Percentiles rank a stretch among this genome's conserved stretches.
phyloP scores from a whole-genome alignment of 2,329 filamentous ascomycete species.

The Aspergillus novoparasiticus region DNA sequence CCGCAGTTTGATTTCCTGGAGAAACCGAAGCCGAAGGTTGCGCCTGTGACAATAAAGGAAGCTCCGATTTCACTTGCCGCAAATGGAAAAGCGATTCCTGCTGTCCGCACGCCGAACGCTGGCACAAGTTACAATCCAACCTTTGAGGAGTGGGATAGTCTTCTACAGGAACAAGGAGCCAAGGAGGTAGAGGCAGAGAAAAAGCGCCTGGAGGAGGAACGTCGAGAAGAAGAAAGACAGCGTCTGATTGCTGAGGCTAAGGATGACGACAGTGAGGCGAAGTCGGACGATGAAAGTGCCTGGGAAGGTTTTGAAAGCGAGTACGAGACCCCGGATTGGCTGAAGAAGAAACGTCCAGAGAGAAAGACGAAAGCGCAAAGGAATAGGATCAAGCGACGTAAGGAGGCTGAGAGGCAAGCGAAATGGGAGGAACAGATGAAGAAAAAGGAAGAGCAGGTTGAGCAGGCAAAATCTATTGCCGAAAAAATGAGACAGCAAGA shows the following conservation, averaged over 20 bases:
- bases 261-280: conserved; percentile 72
- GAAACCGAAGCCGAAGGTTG: conserved; percentile 65
- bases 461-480: conserved; percentile 71
- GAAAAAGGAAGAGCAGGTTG: conserved; percentile 70
- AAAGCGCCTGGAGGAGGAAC: conserved; percentile 68
- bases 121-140: conserved; percentile 92
- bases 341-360: conserved; percentile 73
- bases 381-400: conserved; percentile 85
- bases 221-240: conserved; percentile 66
- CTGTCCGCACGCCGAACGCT: conserved; percentile 75
- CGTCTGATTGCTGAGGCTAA: conserved; percentile 74
- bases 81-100: conserved; percentile 75
- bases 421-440: conserved; percentile 77
- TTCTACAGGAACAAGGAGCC: conserved; percentile 72
- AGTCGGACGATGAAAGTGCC: conserved; percentile 84
- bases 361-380: conserved; percentile 84
- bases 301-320: conserved; percentile 91
- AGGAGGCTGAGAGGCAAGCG: conserved; percentile 77
- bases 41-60: conserved; percentile 73
- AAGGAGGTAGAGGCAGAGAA: conserved; percentile 79
- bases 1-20: conserved; percentile 67
- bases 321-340: conserved; percentile 66
- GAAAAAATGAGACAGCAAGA: conserved; percentile 52
- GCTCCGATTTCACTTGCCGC: conserved; percentile 81
- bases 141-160: conserved; percentile 80